Base-by-base conservation (phyloP, 1,284 basidiomycete species). In the Leccinum subrobustum region DNA sequence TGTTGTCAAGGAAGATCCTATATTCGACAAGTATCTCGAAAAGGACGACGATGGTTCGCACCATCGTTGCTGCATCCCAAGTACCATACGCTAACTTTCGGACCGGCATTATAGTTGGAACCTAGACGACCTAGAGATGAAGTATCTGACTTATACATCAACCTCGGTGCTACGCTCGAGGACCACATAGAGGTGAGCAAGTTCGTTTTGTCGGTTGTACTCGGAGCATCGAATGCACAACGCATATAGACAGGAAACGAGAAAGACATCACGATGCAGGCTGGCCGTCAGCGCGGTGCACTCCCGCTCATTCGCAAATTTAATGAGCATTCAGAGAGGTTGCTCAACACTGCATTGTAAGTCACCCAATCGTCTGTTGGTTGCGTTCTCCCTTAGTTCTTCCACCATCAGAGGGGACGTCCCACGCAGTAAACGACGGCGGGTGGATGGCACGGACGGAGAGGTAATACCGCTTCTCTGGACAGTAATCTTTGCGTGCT, bases 221-320 rank as follows among this genome's bases (percentile, higher is more conserved):
- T 52, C 27, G n/a, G 27, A 12, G 3, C 16, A 12, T 53, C 18
- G n/a, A 14, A 35, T n/a, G 14, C 4, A 8, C 12, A 11, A 25
- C 16, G n/a, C 16, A 1, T 6, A 18, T 63, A 95, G 91, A 90
- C 90, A 2, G 92, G 93, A 4, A 96, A 95, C 66, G 83, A 88
- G 63, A 88, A 85, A 72, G 97, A 99, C 70, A 77, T 93, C 52
- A 98, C 97, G 0, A 99, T 99, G 97, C 92, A 95, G 71, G 88
- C 96, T 4, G 97, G 97, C 6, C 86, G 89, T 66, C 92, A 97
- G 73, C 82, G 89, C 54, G 89, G 88, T 23, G 91, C 92, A 18
- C 76, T 99, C 42, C 97, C 97, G 0, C 82, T 99, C 35, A 98
- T 99, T 68, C 84, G 97, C 48, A 91, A 96, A 68, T 99, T 99